Percentiles rank a stretch among this genome's conserved stretches.
Conservation (phyloP, 331 rosid species). For the Malus hybrid region DNA sequence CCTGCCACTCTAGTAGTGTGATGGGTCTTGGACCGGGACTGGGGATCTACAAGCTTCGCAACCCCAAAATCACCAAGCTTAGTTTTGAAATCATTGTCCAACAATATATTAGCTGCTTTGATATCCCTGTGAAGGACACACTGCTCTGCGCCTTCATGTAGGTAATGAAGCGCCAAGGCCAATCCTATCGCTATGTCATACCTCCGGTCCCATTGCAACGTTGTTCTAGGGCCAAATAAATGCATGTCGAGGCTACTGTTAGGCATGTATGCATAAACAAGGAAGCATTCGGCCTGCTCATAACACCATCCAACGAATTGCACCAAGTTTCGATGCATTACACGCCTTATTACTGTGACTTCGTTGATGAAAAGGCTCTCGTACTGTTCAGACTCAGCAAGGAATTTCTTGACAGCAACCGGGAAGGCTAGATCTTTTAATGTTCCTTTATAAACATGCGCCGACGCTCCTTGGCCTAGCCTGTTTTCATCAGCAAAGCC, state of each 20-base stretch:
- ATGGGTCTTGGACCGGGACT: not conserved
- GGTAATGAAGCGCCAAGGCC: not conserved
- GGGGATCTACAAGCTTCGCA: not conserved
- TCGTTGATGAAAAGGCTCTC: conserved; percentile 25
- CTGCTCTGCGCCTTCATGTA: not conserved
- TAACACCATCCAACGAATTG: conserved; percentile 49
- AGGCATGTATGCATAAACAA: conserved; percentile 35
- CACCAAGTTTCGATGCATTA: conserved; percentile 30
- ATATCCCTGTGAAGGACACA: not conserved
- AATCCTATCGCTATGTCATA: not conserved
- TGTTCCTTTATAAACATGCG: not conserved
- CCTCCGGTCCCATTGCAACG: not conserved
- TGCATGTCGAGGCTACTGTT: conserved; percentile 41
- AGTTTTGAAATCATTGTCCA: not conserved
- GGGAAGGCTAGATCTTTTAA: not conserved
- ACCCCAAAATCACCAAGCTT: conserved; percentile 8
- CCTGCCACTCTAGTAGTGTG: not conserved
- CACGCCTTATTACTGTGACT: conserved; percentile 38
- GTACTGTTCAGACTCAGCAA: not conserved
- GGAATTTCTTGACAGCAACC: not conserved
- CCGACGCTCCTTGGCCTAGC: not conserved
- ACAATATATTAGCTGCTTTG: not conserved
- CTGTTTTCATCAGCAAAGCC: not conserved
- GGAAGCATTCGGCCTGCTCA: conserved; percentile 19
- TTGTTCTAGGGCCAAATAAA: conserved; percentile 15